These are phyloP conservation scores for Fusarium mundagurra DNA, from an alignment of 2,329 filamentous ascomycete species.

Conservation along the genomic window DNA sequence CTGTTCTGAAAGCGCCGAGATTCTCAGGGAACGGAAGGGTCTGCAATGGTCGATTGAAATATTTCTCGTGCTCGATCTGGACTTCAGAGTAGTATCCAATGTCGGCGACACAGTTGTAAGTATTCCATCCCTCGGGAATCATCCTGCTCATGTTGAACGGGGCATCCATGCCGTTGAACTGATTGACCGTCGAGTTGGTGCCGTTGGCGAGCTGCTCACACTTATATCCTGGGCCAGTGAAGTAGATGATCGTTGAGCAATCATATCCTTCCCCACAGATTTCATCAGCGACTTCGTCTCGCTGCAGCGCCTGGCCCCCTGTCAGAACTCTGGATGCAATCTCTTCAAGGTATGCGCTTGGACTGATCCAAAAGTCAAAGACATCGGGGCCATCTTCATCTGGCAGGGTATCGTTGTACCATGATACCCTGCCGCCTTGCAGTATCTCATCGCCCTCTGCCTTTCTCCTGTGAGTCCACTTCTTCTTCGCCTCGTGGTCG, in stretches of 20 bases:
- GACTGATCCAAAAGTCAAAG: conserved; percentile 28
- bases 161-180: neutral
- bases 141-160: conserved; percentile 27
- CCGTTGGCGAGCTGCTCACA: conserved; percentile 11
- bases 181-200: neutral
- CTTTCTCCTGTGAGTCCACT: neutral
- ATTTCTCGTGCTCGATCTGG: neutral
- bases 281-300: conserved; percentile 9
- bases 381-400: neutral
- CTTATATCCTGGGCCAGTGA: conserved; percentile 26
- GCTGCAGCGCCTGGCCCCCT: conserved; percentile 8
- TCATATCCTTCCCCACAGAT: conserved; percentile 26
- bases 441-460: neutral
- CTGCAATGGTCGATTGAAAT: neutral
- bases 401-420: conserved; percentile 8
- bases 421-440: conserved; percentile 7
- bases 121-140: conserved; percentile 10
- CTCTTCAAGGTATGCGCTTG: neutral
- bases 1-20: conserved; percentile 21
- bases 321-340: conserved; percentile 19
- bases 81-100: conserved; percentile 16
- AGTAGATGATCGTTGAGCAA: conserved; percentile 24
- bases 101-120: conserved; percentile 10
- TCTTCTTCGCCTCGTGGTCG: neutral
- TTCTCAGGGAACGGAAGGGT: neutral